phyloP scores from a whole-genome alignment of 768 basidiomycete genomes.

The Russula vinacea region DNA sequence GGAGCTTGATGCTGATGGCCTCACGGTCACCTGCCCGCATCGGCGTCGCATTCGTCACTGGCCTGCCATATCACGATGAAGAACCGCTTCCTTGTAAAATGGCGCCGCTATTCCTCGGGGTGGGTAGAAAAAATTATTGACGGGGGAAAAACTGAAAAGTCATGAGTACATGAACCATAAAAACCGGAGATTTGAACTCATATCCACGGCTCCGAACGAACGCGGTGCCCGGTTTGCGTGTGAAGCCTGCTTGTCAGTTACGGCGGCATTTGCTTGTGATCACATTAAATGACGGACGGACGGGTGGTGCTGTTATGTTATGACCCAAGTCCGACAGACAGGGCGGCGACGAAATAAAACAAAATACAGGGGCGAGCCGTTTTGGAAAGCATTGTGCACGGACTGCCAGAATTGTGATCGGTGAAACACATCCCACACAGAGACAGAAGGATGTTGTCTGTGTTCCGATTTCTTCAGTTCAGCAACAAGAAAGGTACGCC shows the following conservation, averaged over 20 bases:
- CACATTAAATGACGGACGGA: slow-evolving; percentile 13
- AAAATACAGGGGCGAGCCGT: background rate
- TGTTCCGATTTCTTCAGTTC: background rate
- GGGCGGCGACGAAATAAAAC: background rate
- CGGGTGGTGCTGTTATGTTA: background rate
- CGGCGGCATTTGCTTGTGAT: background rate
- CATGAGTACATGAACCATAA: background rate
- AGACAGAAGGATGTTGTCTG: background rate
- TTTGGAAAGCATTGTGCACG: background rate
- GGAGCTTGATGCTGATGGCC: background rate
- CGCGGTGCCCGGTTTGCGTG: background rate
- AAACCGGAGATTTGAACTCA: background rate
- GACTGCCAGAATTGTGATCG: background rate
- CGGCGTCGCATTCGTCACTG: background rate
- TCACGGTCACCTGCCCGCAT: slow-evolving; percentile 8
- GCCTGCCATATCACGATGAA: background rate
- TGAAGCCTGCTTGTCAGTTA: slow-evolving; percentile 1
- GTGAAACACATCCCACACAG: background rate
- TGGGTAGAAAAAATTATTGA: background rate
- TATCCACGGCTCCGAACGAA: background rate
- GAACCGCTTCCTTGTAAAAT: background rate
- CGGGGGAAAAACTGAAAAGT: background rate
- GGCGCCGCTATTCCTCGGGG: background rate
- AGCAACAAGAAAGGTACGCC: background rate
- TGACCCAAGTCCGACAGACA: background rate